phyloP scores from a whole-genome alignment of 2,329 filamentous ascomycete genomes.

The Metarhizium guizhouense region DNA sequence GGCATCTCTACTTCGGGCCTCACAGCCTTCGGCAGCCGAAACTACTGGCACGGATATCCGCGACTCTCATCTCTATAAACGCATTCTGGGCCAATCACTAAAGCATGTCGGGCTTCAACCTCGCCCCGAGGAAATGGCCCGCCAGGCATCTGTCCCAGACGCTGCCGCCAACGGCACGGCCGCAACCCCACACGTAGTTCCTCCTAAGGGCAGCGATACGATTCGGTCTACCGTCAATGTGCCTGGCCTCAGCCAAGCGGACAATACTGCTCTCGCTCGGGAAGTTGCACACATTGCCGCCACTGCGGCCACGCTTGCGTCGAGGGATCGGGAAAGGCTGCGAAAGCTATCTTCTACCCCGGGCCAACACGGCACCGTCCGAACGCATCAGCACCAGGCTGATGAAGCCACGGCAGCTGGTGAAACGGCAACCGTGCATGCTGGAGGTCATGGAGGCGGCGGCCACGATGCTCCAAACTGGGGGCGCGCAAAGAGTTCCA shows the following conservation, averaged over 20 bases:
- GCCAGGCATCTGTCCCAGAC: slow-evolving; percentile 28
- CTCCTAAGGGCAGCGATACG: slow-evolving; percentile 51
- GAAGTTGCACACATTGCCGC: slow-evolving; percentile 92
- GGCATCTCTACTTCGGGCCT: slow-evolving; percentile 21
- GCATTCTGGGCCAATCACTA: slow-evolving; percentile 83
- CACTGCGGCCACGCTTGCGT: slow-evolving; percentile 79
- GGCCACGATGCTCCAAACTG: slow-evolving; percentile 99
- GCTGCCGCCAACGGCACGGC: slow-evolving; percentile 32
- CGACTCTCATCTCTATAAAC: slow-evolving; percentile 84
- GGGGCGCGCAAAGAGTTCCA: slow-evolving; percentile 81
- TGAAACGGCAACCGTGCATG: slow-evolving; percentile 24
- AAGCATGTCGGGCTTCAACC: slow-evolving; percentile 66
- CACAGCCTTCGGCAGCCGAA: slow-evolving; percentile 32
- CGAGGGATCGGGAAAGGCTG: slow-evolving; percentile 50
- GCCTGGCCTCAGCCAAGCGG: slow-evolving; percentile 68
- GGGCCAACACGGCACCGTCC: slow-evolving; percentile 12
- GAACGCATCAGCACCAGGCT: slow-evolving; percentile 24
- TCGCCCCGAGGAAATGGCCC: slow-evolving; percentile 37
- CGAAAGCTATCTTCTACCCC: slow-evolving; percentile 29
- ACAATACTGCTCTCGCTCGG: slow-evolving; percentile 72
- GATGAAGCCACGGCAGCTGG: slow-evolving; percentile 20
- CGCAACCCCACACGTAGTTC: slow-evolving; percentile 63
- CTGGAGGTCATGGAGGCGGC: slow-evolving; percentile 36
- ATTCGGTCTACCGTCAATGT: slow-evolving; percentile 41
- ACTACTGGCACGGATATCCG: slow-evolving; percentile 60